phyloP scores from a whole-genome alignment of 768 basidiomycete species.

The Pleurotus ostreatus region DNA sequence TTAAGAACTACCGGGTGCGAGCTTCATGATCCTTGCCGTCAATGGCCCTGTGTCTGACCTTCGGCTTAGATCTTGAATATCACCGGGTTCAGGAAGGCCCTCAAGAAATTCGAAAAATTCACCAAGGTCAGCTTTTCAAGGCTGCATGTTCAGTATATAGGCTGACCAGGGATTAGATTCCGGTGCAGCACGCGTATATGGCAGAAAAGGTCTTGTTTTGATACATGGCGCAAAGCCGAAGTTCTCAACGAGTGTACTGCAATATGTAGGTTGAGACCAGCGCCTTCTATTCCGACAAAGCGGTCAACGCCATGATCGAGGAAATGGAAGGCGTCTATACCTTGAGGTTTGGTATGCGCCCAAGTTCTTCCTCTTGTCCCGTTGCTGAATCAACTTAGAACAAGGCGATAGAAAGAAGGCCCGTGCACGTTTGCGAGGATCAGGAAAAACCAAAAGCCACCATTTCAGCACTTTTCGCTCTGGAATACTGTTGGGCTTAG shows the following conservation, averaged over 20 bases:
- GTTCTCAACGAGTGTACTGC: background rate
- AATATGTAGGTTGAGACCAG: constrained; percentile 55
- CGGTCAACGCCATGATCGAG: constrained; percentile 63
- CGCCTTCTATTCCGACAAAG: constrained; percentile 59
- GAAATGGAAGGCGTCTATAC: constrained; percentile 80
- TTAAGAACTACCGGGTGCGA: constrained; percentile 79
- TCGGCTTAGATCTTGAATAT: constrained; percentile 69
- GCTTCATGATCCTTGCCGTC: background rate
- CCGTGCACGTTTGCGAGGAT: constrained; percentile 56
- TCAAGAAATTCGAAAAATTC: constrained; percentile 84
- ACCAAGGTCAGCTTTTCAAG: constrained; percentile 45
- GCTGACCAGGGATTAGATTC: constrained; percentile 40
- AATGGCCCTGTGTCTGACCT: background rate
- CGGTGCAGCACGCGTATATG: constrained; percentile 75
- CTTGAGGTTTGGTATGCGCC: constrained; percentile 61
- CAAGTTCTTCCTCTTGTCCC: background rate
- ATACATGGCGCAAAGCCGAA: background rate
- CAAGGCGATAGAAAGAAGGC: constrained; percentile 80
- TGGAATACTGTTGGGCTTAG: constrained; percentile 68
- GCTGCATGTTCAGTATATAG: background rate
- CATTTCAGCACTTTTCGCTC: constrained; percentile 73
- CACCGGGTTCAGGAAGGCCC: constrained; percentile 82
- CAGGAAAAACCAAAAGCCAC: constrained; percentile 47
- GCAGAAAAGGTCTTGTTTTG: constrained; percentile 56
- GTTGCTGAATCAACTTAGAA: constrained; percentile 24